Evolutionary conservation across 2,329 filamentous ascomycete genomes (phyloP).

Genomic region (Trichophyton mentagrophytes): DNA sequence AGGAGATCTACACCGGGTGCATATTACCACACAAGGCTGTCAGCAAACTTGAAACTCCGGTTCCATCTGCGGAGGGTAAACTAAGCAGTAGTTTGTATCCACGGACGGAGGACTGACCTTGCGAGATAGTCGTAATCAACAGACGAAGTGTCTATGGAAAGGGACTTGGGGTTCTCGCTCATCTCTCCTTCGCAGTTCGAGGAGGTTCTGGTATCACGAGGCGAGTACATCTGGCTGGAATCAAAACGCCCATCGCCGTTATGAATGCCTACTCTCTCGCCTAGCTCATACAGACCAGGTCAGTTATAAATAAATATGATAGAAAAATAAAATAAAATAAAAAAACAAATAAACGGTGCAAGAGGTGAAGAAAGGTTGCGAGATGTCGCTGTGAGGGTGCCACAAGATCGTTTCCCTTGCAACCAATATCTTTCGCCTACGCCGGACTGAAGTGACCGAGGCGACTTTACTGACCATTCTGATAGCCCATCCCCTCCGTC

Average conservation of each 20-base stretch:
- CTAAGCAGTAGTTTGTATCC: not conserved
- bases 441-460: not conserved
- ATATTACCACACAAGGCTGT: not conserved
- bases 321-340: not conserved
- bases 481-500: not conserved
- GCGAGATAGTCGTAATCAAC: constrained; percentile 57
- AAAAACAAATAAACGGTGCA: not conserved
- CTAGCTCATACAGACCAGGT: not conserved
- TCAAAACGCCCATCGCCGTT: not conserved
- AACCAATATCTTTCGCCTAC: not conserved
- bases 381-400: not conserved
- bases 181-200: constrained; percentile 41
- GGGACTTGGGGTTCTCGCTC: constrained; percentile 50
- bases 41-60: not conserved
- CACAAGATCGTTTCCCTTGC: not conserved
- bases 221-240: not conserved
- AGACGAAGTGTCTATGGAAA: constrained; percentile 63
- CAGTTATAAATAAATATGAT: not conserved
- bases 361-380: not conserved
- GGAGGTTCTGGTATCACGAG: constrained; percentile 26
- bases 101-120: constrained; percentile 42
- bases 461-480: not conserved
- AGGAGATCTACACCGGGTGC: constrained; percentile 49
- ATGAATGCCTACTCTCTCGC: not conserved
- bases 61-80: constrained; percentile 4